Conservation (phyloP, 192 early-diverging fungal species). For the Coemansia sp. region DNA sequence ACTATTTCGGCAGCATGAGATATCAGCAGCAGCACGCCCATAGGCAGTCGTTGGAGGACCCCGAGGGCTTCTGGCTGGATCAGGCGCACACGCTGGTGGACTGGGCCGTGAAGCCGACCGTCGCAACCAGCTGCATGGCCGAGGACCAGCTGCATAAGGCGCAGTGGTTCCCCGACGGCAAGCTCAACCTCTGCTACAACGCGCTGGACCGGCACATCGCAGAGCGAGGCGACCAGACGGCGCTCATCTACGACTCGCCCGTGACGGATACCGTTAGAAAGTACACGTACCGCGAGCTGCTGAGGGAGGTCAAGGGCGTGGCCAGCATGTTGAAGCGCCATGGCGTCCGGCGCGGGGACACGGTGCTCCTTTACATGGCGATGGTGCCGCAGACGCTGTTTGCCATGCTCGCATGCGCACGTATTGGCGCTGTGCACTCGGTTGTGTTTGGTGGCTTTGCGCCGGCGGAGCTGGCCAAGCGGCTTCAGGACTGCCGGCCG, state of each 20-base stretch:
- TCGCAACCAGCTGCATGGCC: constrained; percentile 6
- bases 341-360: constrained; percentile 63
- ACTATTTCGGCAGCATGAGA: not conserved
- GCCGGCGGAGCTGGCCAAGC: constrained; percentile 71
- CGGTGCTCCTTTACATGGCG: constrained; percentile 78
- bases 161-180: constrained; percentile 63
- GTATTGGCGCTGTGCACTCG: constrained; percentile 76
- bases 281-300: constrained; percentile 65
- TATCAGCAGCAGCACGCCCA: constrained; percentile 24
- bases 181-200: constrained; percentile 79
- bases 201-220: constrained; percentile 68
- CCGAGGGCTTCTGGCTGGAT: constrained; percentile 38
- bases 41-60: constrained; percentile 26
- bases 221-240: constrained; percentile 56
- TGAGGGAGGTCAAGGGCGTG: constrained; percentile 60
- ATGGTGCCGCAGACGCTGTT: constrained; percentile 77
- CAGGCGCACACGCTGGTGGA: constrained; percentile 39
- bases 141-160: constrained; percentile 20
- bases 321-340: constrained; percentile 58
- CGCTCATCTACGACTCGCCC: constrained; percentile 72
- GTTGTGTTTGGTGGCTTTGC: constrained; percentile 82
- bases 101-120: constrained; percentile 24
- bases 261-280: constrained; percentile 50
- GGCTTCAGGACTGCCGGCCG: constrained; percentile 74
- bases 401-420: constrained; percentile 80